Percentiles rank a stretch among this genome's conserved stretches.
Conservation (phyloP, 1,284 basidiomycete species). For the Peniophora sp. region DNA sequence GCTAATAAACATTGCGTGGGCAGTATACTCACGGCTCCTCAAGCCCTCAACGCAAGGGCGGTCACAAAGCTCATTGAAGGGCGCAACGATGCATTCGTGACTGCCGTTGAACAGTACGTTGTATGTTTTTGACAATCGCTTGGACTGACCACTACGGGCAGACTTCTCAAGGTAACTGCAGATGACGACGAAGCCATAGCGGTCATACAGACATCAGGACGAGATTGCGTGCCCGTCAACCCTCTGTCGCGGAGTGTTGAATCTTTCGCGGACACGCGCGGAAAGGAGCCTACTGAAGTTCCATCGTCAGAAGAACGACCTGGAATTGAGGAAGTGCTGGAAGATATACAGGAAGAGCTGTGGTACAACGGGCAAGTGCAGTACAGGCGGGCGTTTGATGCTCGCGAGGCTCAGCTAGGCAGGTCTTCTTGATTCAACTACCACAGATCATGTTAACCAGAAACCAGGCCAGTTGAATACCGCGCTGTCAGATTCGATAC, state of each 20-base stretch:
- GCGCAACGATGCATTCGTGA: slow-evolving; percentile 58
- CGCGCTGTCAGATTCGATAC: slow-evolving; percentile 51
- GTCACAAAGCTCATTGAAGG: slow-evolving; percentile 69
- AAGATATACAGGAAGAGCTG: slow-evolving; percentile 45
- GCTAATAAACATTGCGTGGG: not conserved
- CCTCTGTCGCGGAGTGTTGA: slow-evolving; percentile 25
- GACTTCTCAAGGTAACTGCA: slow-evolving; percentile 54
- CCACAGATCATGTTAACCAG: not conserved
- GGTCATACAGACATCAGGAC: slow-evolving; percentile 59
- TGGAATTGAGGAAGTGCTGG: slow-evolving; percentile 49
- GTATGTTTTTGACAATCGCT: not conserved
- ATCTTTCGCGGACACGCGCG: slow-evolving; percentile 10
- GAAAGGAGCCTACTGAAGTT: slow-evolving; percentile 18
- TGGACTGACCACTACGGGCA: slow-evolving; percentile 17
- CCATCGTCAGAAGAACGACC: slow-evolving; percentile 47
- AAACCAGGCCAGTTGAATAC: slow-evolving; percentile 41
- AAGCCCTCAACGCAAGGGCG: slow-evolving; percentile 42
- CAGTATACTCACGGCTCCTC: slow-evolving; percentile 29
- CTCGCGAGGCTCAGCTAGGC: slow-evolving; percentile 48
- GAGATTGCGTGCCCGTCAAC: slow-evolving; percentile 63
- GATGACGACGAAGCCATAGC: slow-evolving; percentile 50
- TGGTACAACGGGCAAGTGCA: slow-evolving; percentile 70
- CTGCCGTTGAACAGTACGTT: slow-evolving; percentile 67
- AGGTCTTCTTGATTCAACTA: not conserved
- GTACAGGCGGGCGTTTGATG: slow-evolving; percentile 43